Evolutionary conservation across 1,139 yeast genomes (phyloP).

Genomic region (Candida glucosophila): DNA sequence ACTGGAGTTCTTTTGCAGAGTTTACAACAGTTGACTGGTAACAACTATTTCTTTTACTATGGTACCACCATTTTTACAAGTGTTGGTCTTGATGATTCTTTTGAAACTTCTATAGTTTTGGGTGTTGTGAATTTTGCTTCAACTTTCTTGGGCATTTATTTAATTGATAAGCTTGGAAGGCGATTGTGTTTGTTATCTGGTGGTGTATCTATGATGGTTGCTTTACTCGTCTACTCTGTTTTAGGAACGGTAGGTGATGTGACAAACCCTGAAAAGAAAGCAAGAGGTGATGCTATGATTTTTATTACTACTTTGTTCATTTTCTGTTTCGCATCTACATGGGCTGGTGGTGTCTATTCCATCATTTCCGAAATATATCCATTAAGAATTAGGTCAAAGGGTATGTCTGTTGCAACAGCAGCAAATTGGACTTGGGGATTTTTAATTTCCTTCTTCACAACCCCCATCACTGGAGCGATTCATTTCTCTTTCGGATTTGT

Average conservation of each 20-base stretch:
- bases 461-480: constrained; percentile 37
- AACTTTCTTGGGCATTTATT: constrained; percentile 58
- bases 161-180: constrained; percentile 66
- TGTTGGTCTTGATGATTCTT: constrained; percentile 66
- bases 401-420: constrained; percentile 46
- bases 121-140: constrained; percentile 76
- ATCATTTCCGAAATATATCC: constrained; percentile 65
- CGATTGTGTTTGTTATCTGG: constrained; percentile 50
- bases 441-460: constrained; percentile 48
- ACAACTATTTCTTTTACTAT: constrained; percentile 74
- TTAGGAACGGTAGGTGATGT: too few relatives aligned
- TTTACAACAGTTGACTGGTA: constrained; percentile 73
- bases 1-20: constrained; percentile 62
- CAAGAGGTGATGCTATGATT: constrained; percentile 70
- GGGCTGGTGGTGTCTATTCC: constrained; percentile 83
- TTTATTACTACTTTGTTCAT: constrained; percentile 72
- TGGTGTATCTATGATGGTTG: constrained; percentile 41
- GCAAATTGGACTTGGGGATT: constrained; percentile 49
- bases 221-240: constrained; percentile 53
- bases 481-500: constrained; percentile 45
- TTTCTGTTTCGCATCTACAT: constrained; percentile 72
- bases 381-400: constrained; percentile 44
- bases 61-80: constrained; percentile 73
- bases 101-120: constrained; percentile 65
- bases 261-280: constrained; percentile 29